These are phyloP conservation scores for Saccharomycopsis microspora DNA, from an alignment of 805 yeast genomes.

Conservation along the genomic window DNA sequence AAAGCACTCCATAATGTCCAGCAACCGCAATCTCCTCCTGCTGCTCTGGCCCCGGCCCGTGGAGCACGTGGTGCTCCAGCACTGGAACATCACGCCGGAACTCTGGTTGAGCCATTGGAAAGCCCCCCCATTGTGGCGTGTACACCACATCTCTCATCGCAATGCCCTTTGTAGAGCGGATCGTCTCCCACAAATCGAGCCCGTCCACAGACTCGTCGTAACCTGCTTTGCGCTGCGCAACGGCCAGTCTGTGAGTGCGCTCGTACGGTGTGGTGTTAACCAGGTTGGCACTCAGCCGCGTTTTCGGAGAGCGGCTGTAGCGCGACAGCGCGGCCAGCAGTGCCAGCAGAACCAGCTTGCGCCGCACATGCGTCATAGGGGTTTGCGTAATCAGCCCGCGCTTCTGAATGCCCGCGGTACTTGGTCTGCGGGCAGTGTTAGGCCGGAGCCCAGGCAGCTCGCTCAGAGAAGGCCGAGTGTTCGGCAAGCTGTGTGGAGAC, in stretches of 20 bases:
- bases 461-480: no score
- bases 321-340: slow-evolving; percentile 9
- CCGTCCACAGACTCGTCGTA: slow-evolving; percentile 11
- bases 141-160: no score
- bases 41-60: no score
- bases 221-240: slow-evolving; percentile 1
- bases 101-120: neutral
- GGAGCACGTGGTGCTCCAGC: neutral
- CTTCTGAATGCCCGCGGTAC: neutral
- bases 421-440: neutral
- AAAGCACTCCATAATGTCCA: no score
- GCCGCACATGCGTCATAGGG: neutral
- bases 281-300: slow-evolving; percentile 2
- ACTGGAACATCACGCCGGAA: neutral
- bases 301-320: slow-evolving; percentile 10
- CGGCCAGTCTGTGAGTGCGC: neutral
- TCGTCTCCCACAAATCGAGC: slow-evolving; percentile 14
- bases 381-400: slow-evolving; percentile 1
- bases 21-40: no score
- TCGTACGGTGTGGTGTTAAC: slow-evolving; percentile 10
- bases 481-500: no score
- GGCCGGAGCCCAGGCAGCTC: neutral
- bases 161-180: neutral
- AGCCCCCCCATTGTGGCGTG: neutral
- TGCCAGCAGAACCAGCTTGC: slow-evolving; percentile 8